Conservation (phyloP, 202 grass and related monocot species). For the Panicum hallii region DNA sequence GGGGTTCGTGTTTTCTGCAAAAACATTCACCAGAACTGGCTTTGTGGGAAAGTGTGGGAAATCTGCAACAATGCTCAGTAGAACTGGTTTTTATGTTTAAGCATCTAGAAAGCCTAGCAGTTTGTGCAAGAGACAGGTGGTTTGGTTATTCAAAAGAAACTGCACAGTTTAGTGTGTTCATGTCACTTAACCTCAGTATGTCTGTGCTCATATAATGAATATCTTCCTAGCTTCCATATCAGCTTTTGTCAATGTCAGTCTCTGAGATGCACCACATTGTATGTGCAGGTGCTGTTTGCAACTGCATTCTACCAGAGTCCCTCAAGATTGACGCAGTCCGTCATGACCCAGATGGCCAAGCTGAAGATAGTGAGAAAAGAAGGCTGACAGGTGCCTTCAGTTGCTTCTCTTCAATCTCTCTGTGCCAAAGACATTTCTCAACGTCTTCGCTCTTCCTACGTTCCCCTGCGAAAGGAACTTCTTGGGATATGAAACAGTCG, state of each 20-base stretch:
- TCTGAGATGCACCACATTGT: not conserved
- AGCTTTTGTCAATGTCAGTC: not conserved
- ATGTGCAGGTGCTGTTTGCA: slow-evolving; percentile 69
- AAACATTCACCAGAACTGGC: not conserved
- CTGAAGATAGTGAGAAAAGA: slow-evolving; percentile 69
- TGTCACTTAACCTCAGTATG: not conserved
- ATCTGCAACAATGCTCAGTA: not conserved
- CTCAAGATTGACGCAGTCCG: slow-evolving; percentile 66
- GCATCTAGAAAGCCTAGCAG: not conserved
- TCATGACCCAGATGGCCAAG: slow-evolving; percentile 63
- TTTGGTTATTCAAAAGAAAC: not conserved
- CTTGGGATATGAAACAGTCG: slow-evolving; percentile 13
- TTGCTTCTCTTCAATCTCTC: slow-evolving; percentile 77
- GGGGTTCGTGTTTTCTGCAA: not conserved
- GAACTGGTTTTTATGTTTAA: not conserved
- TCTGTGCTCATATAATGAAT: not conserved
- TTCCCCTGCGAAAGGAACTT: slow-evolving; percentile 46
- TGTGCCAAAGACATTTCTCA: slow-evolving; percentile 55
- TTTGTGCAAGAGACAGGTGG: not conserved
- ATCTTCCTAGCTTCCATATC: not conserved
- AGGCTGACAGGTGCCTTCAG: slow-evolving; percentile 61
- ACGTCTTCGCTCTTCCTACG: slow-evolving; percentile 53
- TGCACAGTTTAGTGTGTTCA: not conserved
- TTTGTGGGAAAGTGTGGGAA: not conserved
- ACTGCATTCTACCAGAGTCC: slow-evolving; percentile 71